Evolutionary conservation across 2,329 filamentous ascomycete genomes (phyloP), one percentile per base, ranked within the genome.

Genomic region (Diaporthe australafricana): DNA sequence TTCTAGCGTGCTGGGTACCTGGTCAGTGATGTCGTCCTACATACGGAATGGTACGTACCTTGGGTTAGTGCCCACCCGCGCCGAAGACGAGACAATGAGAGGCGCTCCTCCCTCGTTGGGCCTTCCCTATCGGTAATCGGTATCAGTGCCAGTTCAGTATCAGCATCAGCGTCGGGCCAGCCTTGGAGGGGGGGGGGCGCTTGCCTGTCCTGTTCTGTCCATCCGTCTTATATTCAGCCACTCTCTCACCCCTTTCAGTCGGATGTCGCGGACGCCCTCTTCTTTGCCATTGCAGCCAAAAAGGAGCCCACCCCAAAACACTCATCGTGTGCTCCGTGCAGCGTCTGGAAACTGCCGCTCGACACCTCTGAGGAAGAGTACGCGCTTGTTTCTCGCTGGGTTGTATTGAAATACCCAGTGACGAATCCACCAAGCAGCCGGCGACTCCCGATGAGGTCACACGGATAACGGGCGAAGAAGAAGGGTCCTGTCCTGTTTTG

Each of bases 41-140:
- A 27, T 42, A 32, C 63, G 32, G 25, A 16, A 32, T 11, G 12
- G n/a, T 56, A 56, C 53, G 53, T 56, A 56, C 53, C 53, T 56
- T n/a, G n/a, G 53, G 32, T 20, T 32, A 56, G 32, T 38, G 53
- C 53, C 6, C 32, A 20, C 53, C 30, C n/a, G n/a, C n/a, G n/a
- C 53, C 32, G 9, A 9, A 9, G 32, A 35, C 32, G 30, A 56
- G 53, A 60, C 56, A 60, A 7, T 20, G 16, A 60, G 38, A 27
- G 25, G 25, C 25, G 25, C 17, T 55, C 47, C 65, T 55, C 50
- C 50, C 32, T 55, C 52, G 22, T 68, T 52, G 65, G 65, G 66
- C 66, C 66, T 57, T 68, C 52, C 66, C 66, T 68, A 68, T 68
- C 66, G 55, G 66, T 47, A 55, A 47, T 68, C 52, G 45, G 40